A percentile compares a stretch with the other conserved stretches of the same genome.
Evolutionary conservation across 345 rosid species (phyloP).

Genomic region (Camelina neglecta): DNA sequence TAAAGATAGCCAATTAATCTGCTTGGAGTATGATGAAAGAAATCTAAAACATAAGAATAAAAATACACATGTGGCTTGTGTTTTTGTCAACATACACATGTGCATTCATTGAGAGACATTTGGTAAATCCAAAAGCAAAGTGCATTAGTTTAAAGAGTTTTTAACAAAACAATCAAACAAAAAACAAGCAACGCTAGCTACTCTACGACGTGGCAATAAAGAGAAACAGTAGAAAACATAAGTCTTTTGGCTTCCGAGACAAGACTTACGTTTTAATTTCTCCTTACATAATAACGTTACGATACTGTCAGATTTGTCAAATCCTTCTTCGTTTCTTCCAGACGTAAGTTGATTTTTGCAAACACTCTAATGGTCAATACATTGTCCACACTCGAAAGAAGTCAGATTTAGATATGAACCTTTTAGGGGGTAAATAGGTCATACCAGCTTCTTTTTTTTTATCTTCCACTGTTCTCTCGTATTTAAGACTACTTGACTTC

Average conservation of each 20-base stretch:
- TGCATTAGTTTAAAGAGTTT: not conserved
- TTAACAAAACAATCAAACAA: not conserved
- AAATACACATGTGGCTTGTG: not conserved
- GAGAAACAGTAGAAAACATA: not conserved
- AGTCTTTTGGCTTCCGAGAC: not conserved
- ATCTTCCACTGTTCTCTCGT: not conserved
- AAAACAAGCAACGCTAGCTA: not conserved
- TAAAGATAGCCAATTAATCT: not conserved
- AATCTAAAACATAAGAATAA: not conserved
- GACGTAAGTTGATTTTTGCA: not conserved
- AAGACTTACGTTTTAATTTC: not conserved
- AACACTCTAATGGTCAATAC: not conserved
- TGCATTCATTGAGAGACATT: not conserved
- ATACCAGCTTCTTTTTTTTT: not conserved
- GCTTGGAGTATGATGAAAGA: not conserved
- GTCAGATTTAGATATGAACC: not conserved
- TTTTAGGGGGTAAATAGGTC: not conserved
- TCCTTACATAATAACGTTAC: not conserved
- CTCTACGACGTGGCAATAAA: not conserved
- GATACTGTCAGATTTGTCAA: not conserved
- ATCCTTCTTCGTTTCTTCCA: not conserved
- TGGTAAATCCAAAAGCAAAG: constrained; percentile 12
- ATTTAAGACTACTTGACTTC: not conserved
- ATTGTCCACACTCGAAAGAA: not conserved
- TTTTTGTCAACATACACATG: not conserved